These are phyloP conservation scores for Cercophora newfieldiana DNA, from an alignment of 495 filamentous ascomycete genomes.

Conservation along the genomic window DNA sequence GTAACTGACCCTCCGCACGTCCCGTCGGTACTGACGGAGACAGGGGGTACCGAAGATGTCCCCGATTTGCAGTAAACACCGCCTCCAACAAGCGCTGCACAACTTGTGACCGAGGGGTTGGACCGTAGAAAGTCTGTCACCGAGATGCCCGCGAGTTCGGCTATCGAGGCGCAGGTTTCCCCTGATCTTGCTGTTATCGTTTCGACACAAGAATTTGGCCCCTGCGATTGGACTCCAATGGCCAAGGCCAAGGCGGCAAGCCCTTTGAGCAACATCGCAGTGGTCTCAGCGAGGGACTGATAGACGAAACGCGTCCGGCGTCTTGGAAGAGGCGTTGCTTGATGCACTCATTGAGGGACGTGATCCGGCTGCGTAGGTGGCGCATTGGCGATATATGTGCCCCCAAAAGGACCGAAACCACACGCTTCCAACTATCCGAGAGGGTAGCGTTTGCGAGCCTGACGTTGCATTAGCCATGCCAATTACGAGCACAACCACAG, in stretches of 20 bases:
- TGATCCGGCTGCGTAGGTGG: neutral
- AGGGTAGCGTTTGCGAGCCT: too few relatives aligned
- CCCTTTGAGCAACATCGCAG: neutral
- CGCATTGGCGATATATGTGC: neutral
- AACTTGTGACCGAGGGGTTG: neutral
- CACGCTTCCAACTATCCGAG: neutral
- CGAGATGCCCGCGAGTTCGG: neutral
- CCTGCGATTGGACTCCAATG: neutral
- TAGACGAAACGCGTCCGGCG: neutral
- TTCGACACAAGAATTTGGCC: neutral
- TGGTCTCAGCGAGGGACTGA: neutral
- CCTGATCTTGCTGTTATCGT: neutral
- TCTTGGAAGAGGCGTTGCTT: neutral
- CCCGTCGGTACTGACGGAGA: neutral
- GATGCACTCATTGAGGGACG: neutral
- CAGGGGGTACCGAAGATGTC: neutral
- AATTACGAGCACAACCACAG: neutral
- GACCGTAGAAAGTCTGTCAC: neutral
- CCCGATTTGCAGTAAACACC: neutral
- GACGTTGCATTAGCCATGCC: too few relatives aligned
- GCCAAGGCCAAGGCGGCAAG: neutral
- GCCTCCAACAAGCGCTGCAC: neutral
- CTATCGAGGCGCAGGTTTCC: neutral
- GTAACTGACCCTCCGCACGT: constrained; percentile 20
- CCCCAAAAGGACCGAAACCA: neutral